phyloP scores from a whole-genome alignment of 306 rosid genomes.

The Prunus mongolica region DNA sequence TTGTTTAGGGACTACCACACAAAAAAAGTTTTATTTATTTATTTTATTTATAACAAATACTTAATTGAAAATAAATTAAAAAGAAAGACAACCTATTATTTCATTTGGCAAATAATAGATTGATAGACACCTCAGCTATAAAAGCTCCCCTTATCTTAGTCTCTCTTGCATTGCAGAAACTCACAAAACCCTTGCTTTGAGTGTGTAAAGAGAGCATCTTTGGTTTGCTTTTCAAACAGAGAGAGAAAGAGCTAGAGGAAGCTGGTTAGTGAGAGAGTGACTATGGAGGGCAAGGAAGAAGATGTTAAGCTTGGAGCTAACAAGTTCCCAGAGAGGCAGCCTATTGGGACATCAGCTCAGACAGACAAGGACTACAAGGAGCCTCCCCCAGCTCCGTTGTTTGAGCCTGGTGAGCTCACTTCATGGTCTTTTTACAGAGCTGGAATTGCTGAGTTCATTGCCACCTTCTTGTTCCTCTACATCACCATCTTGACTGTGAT shows the following conservation, averaged over 20 bases:
- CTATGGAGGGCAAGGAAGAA: conserved; percentile 62
- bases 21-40: background rate
- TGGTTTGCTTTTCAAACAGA: background rate
- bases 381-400: conserved; percentile 81
- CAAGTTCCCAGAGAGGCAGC: conserved; percentile 69
- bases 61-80: too few relatives aligned
- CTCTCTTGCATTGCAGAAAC: background rate
- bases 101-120: background rate
- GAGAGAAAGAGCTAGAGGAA: background rate
- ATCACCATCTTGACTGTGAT: conserved; percentile 77
- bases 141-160: background rate
- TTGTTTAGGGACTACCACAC: background rate
- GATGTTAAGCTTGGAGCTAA: conserved; percentile 87
- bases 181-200: background rate
- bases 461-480: conserved; percentile 88
- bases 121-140: background rate
- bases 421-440: conserved; percentile 96
- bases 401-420: conserved; percentile 76
- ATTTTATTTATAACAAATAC: too few relatives aligned
- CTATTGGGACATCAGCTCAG: conserved; percentile 71
- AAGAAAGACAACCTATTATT: too few relatives aligned
- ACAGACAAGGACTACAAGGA: conserved; percentile 77
- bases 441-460: conserved; percentile 84
- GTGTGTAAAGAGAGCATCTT: background rate
- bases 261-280: background rate